Evolutionary conservation across 2,329 filamentous ascomycete species (phyloP), one percentile per base, ranked within the genome.

Genomic region (Arthrobotrys conoides): DNA sequence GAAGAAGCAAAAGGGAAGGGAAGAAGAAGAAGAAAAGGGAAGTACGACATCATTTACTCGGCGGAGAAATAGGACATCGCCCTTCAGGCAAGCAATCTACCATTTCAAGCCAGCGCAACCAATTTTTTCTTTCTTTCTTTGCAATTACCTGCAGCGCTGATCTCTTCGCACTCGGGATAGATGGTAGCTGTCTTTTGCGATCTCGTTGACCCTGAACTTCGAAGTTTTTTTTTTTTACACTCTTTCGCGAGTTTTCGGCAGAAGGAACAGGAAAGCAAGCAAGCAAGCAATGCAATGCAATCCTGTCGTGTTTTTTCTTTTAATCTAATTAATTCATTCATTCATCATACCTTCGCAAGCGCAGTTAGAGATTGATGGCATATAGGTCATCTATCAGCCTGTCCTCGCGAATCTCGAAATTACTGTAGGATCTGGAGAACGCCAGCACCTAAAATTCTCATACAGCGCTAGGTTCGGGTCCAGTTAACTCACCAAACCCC

Each of bases 91-190:
- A 30, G 27, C 27, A 30, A 30, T 44, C 44, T 22, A 57, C n/a
- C 51, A 8, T 3, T 9, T 6, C 27, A 30, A 36, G 33, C 33
- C 33, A 36, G 33, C 33, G 9, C 33, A 36, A 36, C 9, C n/a
- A n/a, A 9, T 10, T 36, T 12, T 10, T 8, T 36, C 12, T 59
- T 36, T 24, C 18, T 24, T 59, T 38, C 16, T 16, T 24, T 33
- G 41, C 48, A 41, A 72, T 63, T 71, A 51, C 59, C 57, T 72
- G 75, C 75, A 78, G 61, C 68, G 68, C 68, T 64, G 68, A 78
- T 78, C 75, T 65, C 27, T 53, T 67, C 66, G 30, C 48, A 33
- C 48, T 14, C 16, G 51, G 51, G 16, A 12, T 48, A 70, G 59
- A 77, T 71, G 49, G 38, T 27, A 49, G 59, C 61, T 36, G 59